Evolutionary conservation across 306 rosid species (phyloP), one percentile per base, ranked within the genome.

Genomic region (Potentilla sterilis): DNA sequence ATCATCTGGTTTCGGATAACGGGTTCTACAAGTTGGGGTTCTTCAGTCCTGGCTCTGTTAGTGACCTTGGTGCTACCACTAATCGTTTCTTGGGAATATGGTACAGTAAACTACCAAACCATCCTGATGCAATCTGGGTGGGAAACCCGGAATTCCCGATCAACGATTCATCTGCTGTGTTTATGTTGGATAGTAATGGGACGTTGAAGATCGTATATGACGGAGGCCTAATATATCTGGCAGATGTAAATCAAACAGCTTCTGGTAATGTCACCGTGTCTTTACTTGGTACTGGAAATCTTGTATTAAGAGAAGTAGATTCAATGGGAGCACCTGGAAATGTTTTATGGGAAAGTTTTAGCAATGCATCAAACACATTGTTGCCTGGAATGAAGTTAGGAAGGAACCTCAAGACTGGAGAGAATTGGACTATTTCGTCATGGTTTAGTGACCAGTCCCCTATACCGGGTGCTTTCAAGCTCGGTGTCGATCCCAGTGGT

Each of bases 51-150:
- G 80, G 77, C 8, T 49, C 62, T 61, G 22, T 72, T 47, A 75
- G 77, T 42, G 5, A 8, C n/a, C 59, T 61, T 21, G 71, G 70
- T 6, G 34, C 10, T 15, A 41, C 81, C 1, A 71, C 66, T 4
- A 2, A 62, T 8, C 67, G 58, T 71, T 81, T 49, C 77, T 43
- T 81, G 73, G 77, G 80, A 13, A 62, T 70, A 69, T 80, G 75
- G 75, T 80, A 70, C 76, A 9, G 43, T 14, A 76, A 70, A 24
- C 69, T 81, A 21, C 77, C 76, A 40, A 43, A 64, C 15, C 69
- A 81, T 70, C 84, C 84, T 19, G 77, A 81, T 21, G 76, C 77
- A 32, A 65, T 76, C 16, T 64, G 80, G 84, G 73, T 81, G 73
- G 80, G 69, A 5, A 81, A 81, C 54, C 72, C 47, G 5, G 49